Base-by-base conservation (phyloP, 2,329 filamentous ascomycete species). In the Ceratocystis cacaofunesta region DNA sequence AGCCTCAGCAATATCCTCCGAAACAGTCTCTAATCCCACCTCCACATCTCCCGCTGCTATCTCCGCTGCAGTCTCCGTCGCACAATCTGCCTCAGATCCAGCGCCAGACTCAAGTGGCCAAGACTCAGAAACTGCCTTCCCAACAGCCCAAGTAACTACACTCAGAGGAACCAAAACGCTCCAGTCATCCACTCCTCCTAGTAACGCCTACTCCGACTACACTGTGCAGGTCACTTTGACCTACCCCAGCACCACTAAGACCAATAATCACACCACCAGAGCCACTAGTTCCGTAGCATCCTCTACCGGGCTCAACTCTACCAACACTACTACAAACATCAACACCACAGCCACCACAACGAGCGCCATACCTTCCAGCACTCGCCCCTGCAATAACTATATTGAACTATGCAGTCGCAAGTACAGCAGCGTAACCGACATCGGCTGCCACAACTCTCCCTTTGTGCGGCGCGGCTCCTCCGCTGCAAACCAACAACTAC, bases 351-450 rank as follows among this genome's bases (percentile, higher is more conserved):
- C 73, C 17, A 75, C 72, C 68, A 72, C 71, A n/a, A 80, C 77
- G 46, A 73, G 74, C 46, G 78, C 79, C 12, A 17, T 12, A 62
- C 79, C 85, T 0, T 83, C 81, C 58, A 92, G 92, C 74, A 92
- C 88, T 0, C 84, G 85, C 67, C 85, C 88, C 3, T 95, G 90
- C 79, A 95, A 95, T 75, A 85, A 85, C 73, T 85, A 89, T 70
- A 76, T 86, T 28, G 88, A 92, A 74, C 85, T 94, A 71, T 95
- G 90, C 77, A 76, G 75, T 5, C 83, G 89, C 67, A 85, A 84
- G 70, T 95, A 91, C 75, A 85, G 86, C 78, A 92, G 94, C 73
- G 86, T 94, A 74, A 92, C 89, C 66, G 80, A 88, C 70, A 82
- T 95, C 1, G 85, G 82, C 22, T 85, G 86, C 19, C 90, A 95